Percentiles rank a stretch among this genome's conserved stretches.
These are phyloP conservation scores for Nicotiana tabacum DNA, from an alignment of 257 asterid species.

Conservation along the genomic window DNA sequence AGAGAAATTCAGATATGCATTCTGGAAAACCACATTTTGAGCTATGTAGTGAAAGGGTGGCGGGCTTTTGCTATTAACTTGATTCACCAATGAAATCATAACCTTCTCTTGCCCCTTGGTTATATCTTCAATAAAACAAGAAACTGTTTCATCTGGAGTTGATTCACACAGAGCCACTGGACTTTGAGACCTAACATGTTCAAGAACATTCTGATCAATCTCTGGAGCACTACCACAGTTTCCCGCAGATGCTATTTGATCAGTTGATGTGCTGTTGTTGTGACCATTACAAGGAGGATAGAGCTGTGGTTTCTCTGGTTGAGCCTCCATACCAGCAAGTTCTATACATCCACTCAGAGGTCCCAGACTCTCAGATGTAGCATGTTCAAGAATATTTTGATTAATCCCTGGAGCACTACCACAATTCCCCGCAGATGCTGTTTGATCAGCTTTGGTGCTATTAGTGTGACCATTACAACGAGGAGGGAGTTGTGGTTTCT, in stretches of 20 bases:
- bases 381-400: slow-evolving; percentile 27
- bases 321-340: slow-evolving; percentile 20
- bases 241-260: slow-evolving; percentile 24
- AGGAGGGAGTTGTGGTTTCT: slow-evolving; percentile 23
- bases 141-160: slow-evolving; percentile 32
- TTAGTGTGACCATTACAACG: slow-evolving; percentile 30
- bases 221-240: slow-evolving; percentile 25
- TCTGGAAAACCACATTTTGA: slow-evolving; percentile 62
- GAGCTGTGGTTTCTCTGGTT: slow-evolving; percentile 20
- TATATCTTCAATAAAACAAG: slow-evolving; percentile 47
- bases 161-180: slow-evolving; percentile 26
- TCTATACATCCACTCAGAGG: slow-evolving; percentile 14
- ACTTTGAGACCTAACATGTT: slow-evolving; percentile 31
- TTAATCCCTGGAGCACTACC: slow-evolving; percentile 21
- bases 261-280: slow-evolving; percentile 21
- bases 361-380: slow-evolving; percentile 30
- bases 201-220: slow-evolving; percentile 24
- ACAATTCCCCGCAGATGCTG: slow-evolving; percentile 21
- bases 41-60: slow-evolving; percentile 78
- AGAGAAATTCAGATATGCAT: slow-evolving; percentile 58
- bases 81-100: slow-evolving; percentile 57
- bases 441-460: slow-evolving; percentile 21
- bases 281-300: slow-evolving; percentile 33
- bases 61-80: slow-evolving; percentile 47
- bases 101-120: slow-evolving; percentile 81